Evolutionary conservation across 2,329 filamentous ascomycete genomes (phyloP), one percentile per base, ranked within the genome.

Genomic region (Neodidymelliopsis sp.): DNA sequence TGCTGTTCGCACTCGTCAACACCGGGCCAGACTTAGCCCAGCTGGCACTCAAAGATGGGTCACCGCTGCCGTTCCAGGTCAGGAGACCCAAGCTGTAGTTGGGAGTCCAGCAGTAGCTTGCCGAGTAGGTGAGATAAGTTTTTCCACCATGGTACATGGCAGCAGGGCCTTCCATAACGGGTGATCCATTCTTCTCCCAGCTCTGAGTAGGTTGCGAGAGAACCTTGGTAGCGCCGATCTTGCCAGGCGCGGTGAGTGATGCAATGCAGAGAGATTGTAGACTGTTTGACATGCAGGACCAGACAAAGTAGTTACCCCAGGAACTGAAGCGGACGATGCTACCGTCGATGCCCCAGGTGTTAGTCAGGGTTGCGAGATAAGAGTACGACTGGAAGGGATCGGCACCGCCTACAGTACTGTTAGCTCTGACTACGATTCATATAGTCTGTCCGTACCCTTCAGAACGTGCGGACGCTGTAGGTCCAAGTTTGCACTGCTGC

Each of bases 21-120:
- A 81, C 72, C 7, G 79, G 81, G 0, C 80, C 79, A 2, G 70
- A 76, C 73, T 84, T 84, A 3, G 65, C 74, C 82, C 81, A 85
- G 9, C 75, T 78, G 0, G 61, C 61, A 0, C 69, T 56, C 12
- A 65, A 57, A 11, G 74, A 65, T 0, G 82, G 82, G 53, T 83
- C 77, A 0, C 77, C 67, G 10, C 48, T 50, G 2, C 80, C 79
- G 18, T 82, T 77, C 74, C 78, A 84, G 3, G 78, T 79, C 18
- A 85, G 69, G 12, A 81, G 65, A 0, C 80, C 82, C 2, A 85
- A 72, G 18, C 77, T 76, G 63, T 85, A 84, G 42, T 76, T 73
- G 0, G 77, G 64, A 0, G 79, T 81, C 81, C 80, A 83, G 73
- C 81, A 84, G 65, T 79, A 80, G 49, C 77, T 81, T 1, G 80